A percentile compares a stretch with the other conserved stretches of the same genome.
phyloP scores from a whole-genome alignment of 495 filamentous ascomycete genomes.

The Penicillium samsonianum region DNA sequence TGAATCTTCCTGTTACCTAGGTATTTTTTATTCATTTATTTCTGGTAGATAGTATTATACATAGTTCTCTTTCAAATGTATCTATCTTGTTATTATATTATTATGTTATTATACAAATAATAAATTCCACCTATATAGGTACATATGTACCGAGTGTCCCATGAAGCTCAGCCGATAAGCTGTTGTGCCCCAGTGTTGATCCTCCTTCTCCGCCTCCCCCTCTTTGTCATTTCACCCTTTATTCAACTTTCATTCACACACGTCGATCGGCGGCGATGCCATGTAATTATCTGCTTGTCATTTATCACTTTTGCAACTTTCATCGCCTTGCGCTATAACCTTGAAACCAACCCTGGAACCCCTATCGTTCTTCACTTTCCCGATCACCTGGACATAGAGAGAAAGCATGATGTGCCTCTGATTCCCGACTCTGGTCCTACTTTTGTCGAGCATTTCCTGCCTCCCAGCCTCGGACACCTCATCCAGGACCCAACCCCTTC shows the following conservation, averaged over 20 bases:
- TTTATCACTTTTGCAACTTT: slow-evolving; percentile 22
- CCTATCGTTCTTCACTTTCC: slow-evolving; percentile 11
- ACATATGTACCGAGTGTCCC: too few relatives aligned
- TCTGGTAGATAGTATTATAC: background rate
- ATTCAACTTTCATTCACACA: slow-evolving; percentile 13
- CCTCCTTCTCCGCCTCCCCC: slow-evolving; percentile 24
- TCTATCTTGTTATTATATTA: background rate
- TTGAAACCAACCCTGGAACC: slow-evolving; percentile 10
- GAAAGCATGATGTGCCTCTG: slow-evolving; percentile 2
- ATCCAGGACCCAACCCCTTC: background rate
- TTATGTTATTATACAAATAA: background rate
- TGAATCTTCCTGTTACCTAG: background rate
- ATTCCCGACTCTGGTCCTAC: background rate
- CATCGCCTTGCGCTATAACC: slow-evolving; percentile 12
- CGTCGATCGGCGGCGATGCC: slow-evolving; percentile 28
- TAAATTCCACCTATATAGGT: background rate
- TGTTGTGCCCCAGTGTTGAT: slow-evolving; percentile 22
- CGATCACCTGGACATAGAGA: background rate
- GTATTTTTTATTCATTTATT: too few relatives aligned
- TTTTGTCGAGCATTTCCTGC: background rate
- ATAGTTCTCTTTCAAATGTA: background rate
- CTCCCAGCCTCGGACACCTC: background rate
- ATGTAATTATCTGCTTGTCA: slow-evolving; percentile 36
- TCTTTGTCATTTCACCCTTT: slow-evolving; percentile 18
- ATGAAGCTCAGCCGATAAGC: slow-evolving; percentile 9